These are phyloP conservation scores for Sorghum bicolor DNA, from an alignment of 176 grass and related monocot genomes.

Conservation along the genomic window Sorghum_bicolor_NCBIv3 NC_012879.2:47071501-47072000, in stretches of 20 bases:
- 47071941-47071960: too few species aligned
- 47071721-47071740: not conserved
- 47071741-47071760: not conserved
- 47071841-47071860: too few species aligned
- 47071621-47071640: not conserved
- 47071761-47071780: not conserved
- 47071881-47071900: too few species aligned
- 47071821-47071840: too few species aligned
- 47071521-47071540: conserved; percentile 17
- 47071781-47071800: too few species aligned
- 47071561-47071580: not conserved
- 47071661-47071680: not conserved
- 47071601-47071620: not conserved
- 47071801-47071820: too few species aligned
- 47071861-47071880: too few species aligned
- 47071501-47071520: conserved; percentile 12
- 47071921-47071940: too few species aligned
- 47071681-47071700: not conserved
- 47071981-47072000: too few species aligned
- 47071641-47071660: not conserved
- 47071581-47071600: not conserved
- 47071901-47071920: too few species aligned
- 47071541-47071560: not conserved
- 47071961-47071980: too few species aligned
- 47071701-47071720: not conserved